Base-by-base conservation (phyloP, 1,284 basidiomycete species). In the Boletus semigastroideus region DNA sequence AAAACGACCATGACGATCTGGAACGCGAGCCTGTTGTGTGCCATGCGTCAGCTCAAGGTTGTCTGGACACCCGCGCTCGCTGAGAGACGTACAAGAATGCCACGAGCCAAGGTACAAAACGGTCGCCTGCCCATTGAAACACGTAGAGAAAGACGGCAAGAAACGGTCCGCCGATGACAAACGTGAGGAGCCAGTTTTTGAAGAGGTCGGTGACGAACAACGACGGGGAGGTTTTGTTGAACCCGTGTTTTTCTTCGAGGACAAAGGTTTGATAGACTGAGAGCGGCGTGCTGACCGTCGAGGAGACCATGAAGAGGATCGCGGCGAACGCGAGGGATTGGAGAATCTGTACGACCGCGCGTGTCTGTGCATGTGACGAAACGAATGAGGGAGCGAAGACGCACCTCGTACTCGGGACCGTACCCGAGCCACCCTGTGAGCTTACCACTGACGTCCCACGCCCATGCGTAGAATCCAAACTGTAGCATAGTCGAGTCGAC, bases 211-310 rank as follows among this genome's bases (percentile, higher is more conserved):
- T 73, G 51, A 94, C 67, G 68, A 91, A 97, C 4, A 94, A 77
- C 7, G 61, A 60, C 1, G 82, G 79, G 0, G 93, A 93, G 16
- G 86, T 93, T 75, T 98, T 98, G 81, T 98, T 98, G 79, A 98
- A 98, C 1, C 94, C 95, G 63, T 98, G 93, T 59, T 87, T 87
- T 69, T 97, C 89, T 72, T 99, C 97, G 40, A 99, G 78, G 12
- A 95, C 89, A 69, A 99, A 99, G 3, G 92, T 95, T 57, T 85
- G 83, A 74, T 97, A 98, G 34, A 88, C 77, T 30, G 80, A 82
- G 45, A 92, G 74, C 8, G 94, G 92, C 11, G 92, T 73, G 3
- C 80, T 76, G 0, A 92, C 84, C 27, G 90, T 71, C 0, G 83
- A 78, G 1, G 90, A 87, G 12, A 87, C 59, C 50, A 90, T 66